Percentiles rank a stretch among this genome's conserved stretches.
These are phyloP conservation scores for Chenopodium berlandieri DNA, from an alignment of 148 eudicot genomes.

Conservation along the genomic window DNA sequence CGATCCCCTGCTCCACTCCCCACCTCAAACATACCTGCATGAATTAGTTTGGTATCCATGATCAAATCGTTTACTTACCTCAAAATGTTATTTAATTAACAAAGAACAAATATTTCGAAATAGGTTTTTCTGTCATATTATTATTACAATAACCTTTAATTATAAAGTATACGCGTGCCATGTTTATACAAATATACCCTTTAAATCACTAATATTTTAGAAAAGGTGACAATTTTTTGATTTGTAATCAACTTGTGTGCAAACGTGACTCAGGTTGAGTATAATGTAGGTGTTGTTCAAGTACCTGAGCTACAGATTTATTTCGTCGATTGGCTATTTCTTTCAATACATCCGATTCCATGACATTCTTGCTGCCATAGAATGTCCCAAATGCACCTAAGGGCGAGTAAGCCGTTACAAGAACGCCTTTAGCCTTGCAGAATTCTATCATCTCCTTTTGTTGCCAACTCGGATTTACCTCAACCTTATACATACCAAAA, in stretches of 20 bases:
- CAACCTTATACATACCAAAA: constrained; percentile 18
- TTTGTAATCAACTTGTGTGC: no score
- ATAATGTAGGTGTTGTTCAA: background rate
- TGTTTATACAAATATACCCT: no score
- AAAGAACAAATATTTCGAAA: no score
- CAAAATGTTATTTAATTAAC: no score
- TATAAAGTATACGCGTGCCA: no score
- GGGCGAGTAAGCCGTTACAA: constrained; percentile 31
- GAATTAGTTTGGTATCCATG: background rate
- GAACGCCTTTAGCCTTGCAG: constrained; percentile 27
- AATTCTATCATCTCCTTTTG: constrained; percentile 31
- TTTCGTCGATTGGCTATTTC: constrained; percentile 11
- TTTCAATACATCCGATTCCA: constrained; percentile 21
- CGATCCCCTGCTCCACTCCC: constrained; percentile 27
- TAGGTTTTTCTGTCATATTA: no score
- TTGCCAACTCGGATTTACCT: constrained; percentile 39
- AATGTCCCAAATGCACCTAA: constrained; percentile 23
- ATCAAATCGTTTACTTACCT: background rate
- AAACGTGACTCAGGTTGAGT: no score
- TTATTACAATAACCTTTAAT: no score
- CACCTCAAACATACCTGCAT: constrained; percentile 29
- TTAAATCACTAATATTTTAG: background rate
- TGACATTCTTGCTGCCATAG: constrained; percentile 19
- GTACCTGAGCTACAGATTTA: constrained; percentile 25
- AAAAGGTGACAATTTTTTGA: background rate